Evolutionary conservation across 805 yeast species (phyloP).

Genomic region (Brettanomyces bruxellensis): DNA sequence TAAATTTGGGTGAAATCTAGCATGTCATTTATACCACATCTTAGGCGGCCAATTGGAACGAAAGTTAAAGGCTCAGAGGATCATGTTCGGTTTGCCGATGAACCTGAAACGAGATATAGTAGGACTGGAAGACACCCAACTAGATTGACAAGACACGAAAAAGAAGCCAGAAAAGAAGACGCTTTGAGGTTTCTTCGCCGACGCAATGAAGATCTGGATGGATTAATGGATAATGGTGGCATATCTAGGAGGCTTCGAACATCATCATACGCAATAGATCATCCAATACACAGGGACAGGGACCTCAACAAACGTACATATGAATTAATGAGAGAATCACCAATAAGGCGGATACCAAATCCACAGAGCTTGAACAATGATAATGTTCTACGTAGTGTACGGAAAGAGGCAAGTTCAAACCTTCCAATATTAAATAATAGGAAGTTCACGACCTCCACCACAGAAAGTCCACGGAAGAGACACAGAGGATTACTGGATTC

Average conservation of each 20-base stretch:
- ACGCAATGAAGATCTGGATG: no score
- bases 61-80: not conserved
- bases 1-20: no score
- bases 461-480: slow-evolving; percentile 1
- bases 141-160: not conserved
- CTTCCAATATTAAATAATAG: slow-evolving; percentile 2
- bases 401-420: slow-evolving; percentile 7
- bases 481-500: slow-evolving; percentile 18
- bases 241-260: slow-evolving; percentile 1
- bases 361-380: slow-evolving; percentile 12
- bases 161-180: slow-evolving; percentile 1
- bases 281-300: slow-evolving; percentile 5
- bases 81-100: not conserved
- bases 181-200: not conserved
- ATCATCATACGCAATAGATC: not conserved
- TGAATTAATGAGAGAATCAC: slow-evolving; percentile 21
- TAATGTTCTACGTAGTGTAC: slow-evolving; percentile 11
- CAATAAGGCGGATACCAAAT: slow-evolving; percentile 14
- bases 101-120: not conserved
- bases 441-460: not conserved
- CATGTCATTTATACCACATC: slow-evolving; percentile 1
- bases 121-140: no score
- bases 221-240: not conserved
- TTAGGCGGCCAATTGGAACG: not conserved
- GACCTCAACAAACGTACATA: slow-evolving; percentile 14